phyloP scores from a whole-genome alignment of 306 rosid genomes.

The Comarum palustre region DNA sequence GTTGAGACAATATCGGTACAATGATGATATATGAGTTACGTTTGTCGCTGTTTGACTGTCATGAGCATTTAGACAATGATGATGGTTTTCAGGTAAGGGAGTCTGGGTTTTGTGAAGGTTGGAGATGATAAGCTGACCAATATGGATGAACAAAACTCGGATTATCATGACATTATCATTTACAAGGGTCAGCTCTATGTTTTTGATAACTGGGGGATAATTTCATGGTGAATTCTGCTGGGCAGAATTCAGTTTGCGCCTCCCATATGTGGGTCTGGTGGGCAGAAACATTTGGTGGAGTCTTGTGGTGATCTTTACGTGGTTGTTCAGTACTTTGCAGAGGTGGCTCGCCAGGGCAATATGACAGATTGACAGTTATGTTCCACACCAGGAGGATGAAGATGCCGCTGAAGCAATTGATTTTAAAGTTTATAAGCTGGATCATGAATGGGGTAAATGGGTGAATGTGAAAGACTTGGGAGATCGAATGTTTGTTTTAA shows the following conservation, averaged over 20 bases:
- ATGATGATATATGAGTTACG: too few species aligned
- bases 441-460: conserved; percentile 33
- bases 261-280: conserved; percentile 48
- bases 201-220: conserved; percentile 55
- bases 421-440: conserved; percentile 40
- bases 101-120: conserved; percentile 40
- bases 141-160: conserved; percentile 33
- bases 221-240: conserved; percentile 52
- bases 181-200: conserved; percentile 53
- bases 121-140: conserved; percentile 44
- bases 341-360: too few species aligned
- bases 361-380: neutral
- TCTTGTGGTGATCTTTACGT: conserved; percentile 51
- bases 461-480: conserved; percentile 26
- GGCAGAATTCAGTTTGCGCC: conserved; percentile 56
- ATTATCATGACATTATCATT: conserved; percentile 18
- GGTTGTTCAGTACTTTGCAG: conserved; percentile 38
- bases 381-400: neutral
- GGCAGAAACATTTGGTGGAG: conserved; percentile 56
- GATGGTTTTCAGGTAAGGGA: conserved; percentile 32
- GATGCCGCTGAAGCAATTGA: conserved; percentile 14
- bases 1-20: too few species aligned
- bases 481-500: conserved; percentile 23
- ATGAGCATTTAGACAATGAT: neutral
- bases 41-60: too few species aligned